These are phyloP conservation scores for Ophiostoma australiae DNA, from an alignment of 2,329 filamentous ascomycete species.

Conservation along the genomic window DNA sequence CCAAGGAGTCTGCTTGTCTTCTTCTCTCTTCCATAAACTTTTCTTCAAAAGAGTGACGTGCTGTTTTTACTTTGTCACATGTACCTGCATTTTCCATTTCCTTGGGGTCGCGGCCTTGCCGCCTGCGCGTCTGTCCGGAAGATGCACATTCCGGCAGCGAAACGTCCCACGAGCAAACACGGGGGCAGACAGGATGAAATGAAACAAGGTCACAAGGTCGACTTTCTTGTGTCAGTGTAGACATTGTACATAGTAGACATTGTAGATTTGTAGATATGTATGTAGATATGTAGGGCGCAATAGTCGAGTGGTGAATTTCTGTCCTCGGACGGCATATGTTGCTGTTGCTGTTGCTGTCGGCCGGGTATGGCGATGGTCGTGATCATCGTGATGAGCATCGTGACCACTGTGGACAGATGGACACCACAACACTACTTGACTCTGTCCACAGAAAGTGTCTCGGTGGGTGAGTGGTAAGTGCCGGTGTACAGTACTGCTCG, in stretches of 20 bases:
- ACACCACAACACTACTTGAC: too few species aligned
- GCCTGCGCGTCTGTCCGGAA: background rate
- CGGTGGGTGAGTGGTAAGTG: background rate
- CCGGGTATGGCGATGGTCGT: too few species aligned
- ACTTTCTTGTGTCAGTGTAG: background rate
- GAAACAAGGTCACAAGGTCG: slow-evolving; percentile 1
- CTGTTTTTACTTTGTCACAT: background rate
- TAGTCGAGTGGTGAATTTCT: background rate
- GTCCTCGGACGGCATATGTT: background rate
- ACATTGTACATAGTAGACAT: background rate
- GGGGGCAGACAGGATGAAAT: slow-evolving; percentile 5
- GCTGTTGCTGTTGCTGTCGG: too few species aligned
- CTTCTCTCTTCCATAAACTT: too few species aligned
- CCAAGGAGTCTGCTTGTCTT: too few species aligned
- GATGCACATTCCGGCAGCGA: slow-evolving; percentile 4
- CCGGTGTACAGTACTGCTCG: too few species aligned
- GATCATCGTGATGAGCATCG: too few species aligned
- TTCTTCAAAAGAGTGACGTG: background rate
- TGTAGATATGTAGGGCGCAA: too few species aligned
- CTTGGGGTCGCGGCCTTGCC: background rate
- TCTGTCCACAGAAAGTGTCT: background rate
- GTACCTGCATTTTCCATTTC: background rate
- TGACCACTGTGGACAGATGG: too few species aligned
- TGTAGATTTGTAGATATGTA: too few species aligned
- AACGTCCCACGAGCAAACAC: slow-evolving; percentile 11